Base-by-base conservation (phyloP, 306 rosid genomes). In the Corylus americana region DNA sequence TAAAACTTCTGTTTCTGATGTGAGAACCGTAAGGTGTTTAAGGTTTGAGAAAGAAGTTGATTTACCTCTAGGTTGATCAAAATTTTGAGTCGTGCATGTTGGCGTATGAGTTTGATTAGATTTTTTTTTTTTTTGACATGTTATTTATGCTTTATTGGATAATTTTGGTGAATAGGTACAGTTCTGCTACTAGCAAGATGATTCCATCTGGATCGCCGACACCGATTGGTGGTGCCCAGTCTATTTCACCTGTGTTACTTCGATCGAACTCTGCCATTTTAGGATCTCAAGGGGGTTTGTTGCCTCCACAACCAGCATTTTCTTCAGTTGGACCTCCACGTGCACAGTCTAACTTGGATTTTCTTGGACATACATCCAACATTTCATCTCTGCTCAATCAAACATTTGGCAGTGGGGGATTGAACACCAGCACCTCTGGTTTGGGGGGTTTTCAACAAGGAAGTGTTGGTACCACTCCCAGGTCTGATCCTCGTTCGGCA, bases 201-300 rank as follows among this genome's bases (percentile, higher is more conserved):
- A 93, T 87, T 55, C 91, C 94, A 61, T 91, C 94, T 31, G 94
- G 97, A 87, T 92, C 92, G 59, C 87, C 94, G 77, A 82, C 94
- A 69, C 92, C 90, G 11, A 91, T 94, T 74, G 94, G 94, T 78
- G 90, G 94, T 83, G 82, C 89, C 80, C 97, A 91, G 82, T 92
- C 97, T 79, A 89, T 94, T 59, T 63, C 94, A 0, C 87, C 94
- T 39, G 86, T 94, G 5, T 90, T 92, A 50, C 74, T 94, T 89
- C 90, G 94, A 81, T 80, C 94, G 0, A 89, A 92, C 82, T 94
- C 97, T 1, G 92, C 93, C 78, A 82, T 94, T 91, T 16, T 89
- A 85, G 97, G 97, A 78, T 89, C 79, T 88, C 97, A 88, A 86
- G 96, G 94, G 74, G 91, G 92, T 76, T 80, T 91, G 16, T 58